Conservation (phyloP, 805 yeast species). For the Candida vartiovaarae region DNA sequence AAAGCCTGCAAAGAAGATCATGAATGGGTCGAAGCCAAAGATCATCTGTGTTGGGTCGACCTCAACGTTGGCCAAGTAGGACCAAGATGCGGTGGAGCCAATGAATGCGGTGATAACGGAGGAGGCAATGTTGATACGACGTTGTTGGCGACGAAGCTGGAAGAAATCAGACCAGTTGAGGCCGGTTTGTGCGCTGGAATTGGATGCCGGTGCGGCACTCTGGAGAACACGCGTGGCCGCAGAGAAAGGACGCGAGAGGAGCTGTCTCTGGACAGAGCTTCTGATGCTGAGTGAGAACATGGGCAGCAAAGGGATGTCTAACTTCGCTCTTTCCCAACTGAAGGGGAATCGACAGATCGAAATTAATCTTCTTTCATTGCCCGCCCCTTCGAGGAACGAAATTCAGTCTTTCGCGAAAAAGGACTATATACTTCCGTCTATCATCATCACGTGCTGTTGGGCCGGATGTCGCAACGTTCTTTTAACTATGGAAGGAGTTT, state of each 20-base stretch:
- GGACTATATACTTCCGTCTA: too few relatives aligned
- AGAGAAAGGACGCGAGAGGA: slow-evolving; percentile 9
- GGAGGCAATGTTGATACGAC: slow-evolving; percentile 58
- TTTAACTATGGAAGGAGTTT: too few relatives aligned
- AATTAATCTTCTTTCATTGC: too few relatives aligned
- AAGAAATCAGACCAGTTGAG: slow-evolving; percentile 81
- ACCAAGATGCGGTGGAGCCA: slow-evolving; percentile 67
- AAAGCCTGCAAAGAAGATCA: slow-evolving; percentile 70
- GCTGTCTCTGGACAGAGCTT: slow-evolving; percentile 11
- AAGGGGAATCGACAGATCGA: too few relatives aligned
- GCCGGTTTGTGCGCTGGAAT: slow-evolving; percentile 1
- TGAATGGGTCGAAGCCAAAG: slow-evolving; percentile 84
- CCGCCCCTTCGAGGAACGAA: too few relatives aligned
- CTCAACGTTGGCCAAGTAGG: slow-evolving; percentile 69
- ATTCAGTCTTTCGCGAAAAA: too few relatives aligned
- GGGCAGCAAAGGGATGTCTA: too few relatives aligned
- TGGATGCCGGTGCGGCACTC: background rate
- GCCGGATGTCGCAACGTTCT: too few relatives aligned
- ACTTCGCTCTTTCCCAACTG: too few relatives aligned
- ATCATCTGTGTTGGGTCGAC: slow-evolving; percentile 83
- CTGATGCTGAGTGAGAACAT: slow-evolving; percentile 3
- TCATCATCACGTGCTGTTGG: too few relatives aligned
- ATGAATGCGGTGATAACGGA: slow-evolving; percentile 61
- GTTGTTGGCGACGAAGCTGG: slow-evolving; percentile 64
- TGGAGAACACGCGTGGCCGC: slow-evolving; percentile 1